Percentiles rank a stretch among this genome's conserved stretches.
phyloP scores from a whole-genome alignment of 495 filamentous ascomycete species.

The Evernia prunastri region DNA sequence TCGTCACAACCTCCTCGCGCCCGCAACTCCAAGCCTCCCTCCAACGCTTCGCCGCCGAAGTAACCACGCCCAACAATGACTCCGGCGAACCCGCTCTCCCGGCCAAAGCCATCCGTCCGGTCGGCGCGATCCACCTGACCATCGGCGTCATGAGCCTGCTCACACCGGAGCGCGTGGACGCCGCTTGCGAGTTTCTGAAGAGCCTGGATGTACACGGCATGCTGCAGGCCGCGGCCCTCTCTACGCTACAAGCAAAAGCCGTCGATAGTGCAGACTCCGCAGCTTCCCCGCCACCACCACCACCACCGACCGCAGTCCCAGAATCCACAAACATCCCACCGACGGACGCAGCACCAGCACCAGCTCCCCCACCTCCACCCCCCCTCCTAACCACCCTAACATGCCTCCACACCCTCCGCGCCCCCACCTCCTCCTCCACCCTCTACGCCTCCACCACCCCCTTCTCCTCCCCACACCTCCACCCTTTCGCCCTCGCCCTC shows the following conservation, averaged over 20 bases:
- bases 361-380: neutral
- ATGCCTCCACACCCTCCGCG: conserved; percentile 35
- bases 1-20: conserved; percentile 56
- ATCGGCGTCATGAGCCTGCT: conserved; percentile 79
- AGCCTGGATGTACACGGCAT: conserved; percentile 48
- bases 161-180: conserved; percentile 47
- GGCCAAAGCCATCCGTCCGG: conserved; percentile 60
- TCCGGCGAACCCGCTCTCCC: conserved; percentile 35
- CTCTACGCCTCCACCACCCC: conserved; percentile 12
- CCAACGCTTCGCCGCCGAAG: conserved; percentile 51
- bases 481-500: conserved; percentile 32
- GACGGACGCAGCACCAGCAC: no score
- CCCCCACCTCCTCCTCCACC: conserved; percentile 20
- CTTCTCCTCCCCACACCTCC: conserved; percentile 5
- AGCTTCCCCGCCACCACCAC: neutral
- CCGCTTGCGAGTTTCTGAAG: conserved; percentile 51
- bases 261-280: neutral
- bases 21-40: conserved; percentile 58
- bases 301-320: neutral
- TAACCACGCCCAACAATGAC: conserved; percentile 31
- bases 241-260: neutral
- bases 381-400: conserved; percentile 19
- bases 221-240: conserved; percentile 29
- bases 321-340: neutral
- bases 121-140: conserved; percentile 79